phyloP scores from a whole-genome alignment of 2,329 filamentous ascomycete genomes.

The Epichloe scottii region DNA sequence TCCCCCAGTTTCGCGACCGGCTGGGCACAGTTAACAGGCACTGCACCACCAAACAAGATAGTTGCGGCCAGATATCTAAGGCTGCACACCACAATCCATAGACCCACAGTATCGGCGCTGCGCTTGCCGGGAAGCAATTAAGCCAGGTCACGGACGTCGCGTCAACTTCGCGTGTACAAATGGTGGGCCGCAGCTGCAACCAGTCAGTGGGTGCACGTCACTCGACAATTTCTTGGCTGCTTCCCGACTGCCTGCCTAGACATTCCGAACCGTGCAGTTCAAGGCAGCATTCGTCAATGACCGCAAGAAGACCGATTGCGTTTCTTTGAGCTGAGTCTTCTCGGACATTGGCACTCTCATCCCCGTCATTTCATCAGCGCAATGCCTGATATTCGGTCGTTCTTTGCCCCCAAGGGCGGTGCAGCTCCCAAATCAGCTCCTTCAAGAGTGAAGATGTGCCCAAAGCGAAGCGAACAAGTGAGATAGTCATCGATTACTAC shows the following conservation, averaged over 20 bases:
- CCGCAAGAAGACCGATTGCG: slow-evolving; percentile 11
- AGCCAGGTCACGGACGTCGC: slow-evolving; percentile 29
- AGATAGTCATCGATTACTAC: slow-evolving; percentile 9
- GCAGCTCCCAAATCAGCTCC: slow-evolving; percentile 35
- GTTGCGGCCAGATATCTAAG: slow-evolving; percentile 15
- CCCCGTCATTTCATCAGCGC: slow-evolving; percentile 1
- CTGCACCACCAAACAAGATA: background rate
- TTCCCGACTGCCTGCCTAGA: slow-evolving; percentile 8
- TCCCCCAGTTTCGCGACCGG: slow-evolving; percentile 7
- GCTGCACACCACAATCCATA: background rate
- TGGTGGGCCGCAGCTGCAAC: slow-evolving; percentile 7
- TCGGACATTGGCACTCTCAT: slow-evolving; percentile 1
- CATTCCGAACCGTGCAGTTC: background rate
- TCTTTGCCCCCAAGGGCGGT: slow-evolving; percentile 68
- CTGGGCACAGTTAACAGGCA: background rate
- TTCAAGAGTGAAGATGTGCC: slow-evolving; percentile 31
- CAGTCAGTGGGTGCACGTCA: slow-evolving; percentile 20
- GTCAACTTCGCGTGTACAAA: slow-evolving; percentile 30
- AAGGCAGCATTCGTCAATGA: slow-evolving; percentile 13
- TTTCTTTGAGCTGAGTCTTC: background rate
- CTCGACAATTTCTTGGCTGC: slow-evolving; percentile 17
- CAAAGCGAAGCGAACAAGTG: slow-evolving; percentile 34
- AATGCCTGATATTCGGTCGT: slow-evolving; percentile 88
- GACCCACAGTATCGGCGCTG: background rate
- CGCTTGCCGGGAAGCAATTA: slow-evolving; percentile 13